phyloP scores from a whole-genome alignment of 1,284 basidiomycete genomes.

The Puccinia polysora region DNA sequence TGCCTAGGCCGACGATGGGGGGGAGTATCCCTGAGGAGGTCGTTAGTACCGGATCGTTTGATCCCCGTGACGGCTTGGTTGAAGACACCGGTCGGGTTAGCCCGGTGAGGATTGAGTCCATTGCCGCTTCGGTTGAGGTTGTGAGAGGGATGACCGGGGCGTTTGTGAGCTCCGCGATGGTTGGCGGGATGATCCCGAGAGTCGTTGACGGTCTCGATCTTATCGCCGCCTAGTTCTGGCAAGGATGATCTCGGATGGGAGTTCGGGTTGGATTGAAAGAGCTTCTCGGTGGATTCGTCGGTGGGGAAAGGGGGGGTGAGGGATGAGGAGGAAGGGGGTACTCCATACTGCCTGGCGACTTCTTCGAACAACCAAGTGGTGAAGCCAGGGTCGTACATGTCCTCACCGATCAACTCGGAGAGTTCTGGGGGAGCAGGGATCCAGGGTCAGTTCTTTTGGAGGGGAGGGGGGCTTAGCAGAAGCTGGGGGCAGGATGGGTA shows the following conservation, averaged over 20 bases:
- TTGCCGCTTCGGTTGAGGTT: slow-evolving; percentile 5
- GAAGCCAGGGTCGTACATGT: slow-evolving; percentile 48
- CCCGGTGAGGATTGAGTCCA: slow-evolving; percentile 7
- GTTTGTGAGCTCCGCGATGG: neutral
- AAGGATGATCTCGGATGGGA: neutral
- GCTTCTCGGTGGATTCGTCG: neutral
- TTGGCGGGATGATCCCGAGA: slow-evolving; percentile 34
- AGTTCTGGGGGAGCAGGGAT: slow-evolving; percentile 46
- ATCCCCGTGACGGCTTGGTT: slow-evolving; percentile 28
- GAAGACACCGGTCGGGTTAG: slow-evolving; percentile 24
- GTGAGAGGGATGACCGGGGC: neutral
- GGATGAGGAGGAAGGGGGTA: neutral
- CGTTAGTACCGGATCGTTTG: slow-evolving; percentile 31
- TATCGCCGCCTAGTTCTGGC: slow-evolving; percentile 4
- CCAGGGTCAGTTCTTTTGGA: neutral
- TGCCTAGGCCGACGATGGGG: slow-evolving; percentile 30
- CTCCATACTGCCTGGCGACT: slow-evolving; percentile 41
- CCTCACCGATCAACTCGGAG: slow-evolving; percentile 50
- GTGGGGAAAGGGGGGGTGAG: neutral
- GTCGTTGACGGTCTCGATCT: slow-evolving; percentile 43
- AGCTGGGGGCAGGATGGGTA: neutral
- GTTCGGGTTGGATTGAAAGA: neutral
- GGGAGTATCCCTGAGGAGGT: slow-evolving; percentile 33
- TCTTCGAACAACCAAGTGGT: slow-evolving; percentile 49
- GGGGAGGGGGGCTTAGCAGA: neutral